Evolutionary conservation across 2,329 filamentous ascomycete genomes (phyloP).

Genomic region (Arthrobotrys musiformis): DNA sequence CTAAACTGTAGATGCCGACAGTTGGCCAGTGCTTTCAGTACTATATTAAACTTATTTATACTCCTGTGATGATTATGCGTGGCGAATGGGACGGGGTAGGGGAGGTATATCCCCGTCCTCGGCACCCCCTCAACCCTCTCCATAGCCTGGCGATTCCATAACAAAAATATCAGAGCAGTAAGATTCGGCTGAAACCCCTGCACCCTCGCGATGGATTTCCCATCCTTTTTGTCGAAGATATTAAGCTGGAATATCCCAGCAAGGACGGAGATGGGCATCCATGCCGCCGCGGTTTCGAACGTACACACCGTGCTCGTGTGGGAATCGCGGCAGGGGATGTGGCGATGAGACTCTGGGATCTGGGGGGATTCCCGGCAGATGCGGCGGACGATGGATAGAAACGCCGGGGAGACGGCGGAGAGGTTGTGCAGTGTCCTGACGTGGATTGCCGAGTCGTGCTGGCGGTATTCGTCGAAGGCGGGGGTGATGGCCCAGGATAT

Average conservation of each 20-base stretch:
- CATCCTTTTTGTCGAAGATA: slow-evolving; percentile 31
- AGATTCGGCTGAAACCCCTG: slow-evolving; percentile 33
- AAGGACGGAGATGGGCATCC: slow-evolving; percentile 47
- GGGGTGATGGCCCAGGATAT: slow-evolving; percentile 45
- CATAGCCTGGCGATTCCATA: slow-evolving; percentile 47
- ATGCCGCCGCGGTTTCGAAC: slow-evolving; percentile 40
- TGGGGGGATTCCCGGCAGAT: slow-evolving; percentile 28
- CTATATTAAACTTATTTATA: slow-evolving; percentile 30
- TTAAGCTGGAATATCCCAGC: slow-evolving; percentile 32
- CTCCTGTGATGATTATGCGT: slow-evolving; percentile 26
- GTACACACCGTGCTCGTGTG: slow-evolving; percentile 10
- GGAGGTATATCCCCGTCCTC: slow-evolving; percentile 19
- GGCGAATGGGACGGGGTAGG: slow-evolving; percentile 9
- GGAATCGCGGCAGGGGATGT: slow-evolving; percentile 3
- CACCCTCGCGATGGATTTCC: slow-evolving; percentile 17
- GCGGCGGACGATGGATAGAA: slow-evolving; percentile 35
- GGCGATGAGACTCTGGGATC: slow-evolving; percentile 13
- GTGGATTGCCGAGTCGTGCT: slow-evolving; percentile 43
- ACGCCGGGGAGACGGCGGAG: slow-evolving; percentile 22
- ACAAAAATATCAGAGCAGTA: slow-evolving; percentile 17
- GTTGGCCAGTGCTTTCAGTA: slow-evolving; percentile 32
- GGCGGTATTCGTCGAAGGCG: slow-evolving; percentile 44
- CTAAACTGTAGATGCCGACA: slow-evolving; percentile 31
- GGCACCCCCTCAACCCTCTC: slow-evolving; percentile 21
- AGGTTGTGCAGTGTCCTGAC: slow-evolving; percentile 33